Conservation (phyloP, 345 rosid genomes). For the Euphorbia tirucalli region DNA sequence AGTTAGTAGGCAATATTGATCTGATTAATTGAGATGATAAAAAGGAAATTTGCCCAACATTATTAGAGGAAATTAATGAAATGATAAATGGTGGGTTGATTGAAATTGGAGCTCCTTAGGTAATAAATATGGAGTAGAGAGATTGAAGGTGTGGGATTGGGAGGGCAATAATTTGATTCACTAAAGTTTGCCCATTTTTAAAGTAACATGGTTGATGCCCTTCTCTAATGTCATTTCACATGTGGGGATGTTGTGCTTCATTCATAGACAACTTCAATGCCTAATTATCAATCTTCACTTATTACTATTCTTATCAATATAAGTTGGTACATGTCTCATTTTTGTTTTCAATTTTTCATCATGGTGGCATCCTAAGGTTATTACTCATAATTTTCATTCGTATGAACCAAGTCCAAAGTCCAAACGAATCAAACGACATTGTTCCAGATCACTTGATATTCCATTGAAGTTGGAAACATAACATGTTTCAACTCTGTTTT, state of each 20-base stretch:
- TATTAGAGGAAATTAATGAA: neutral
- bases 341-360: neutral
- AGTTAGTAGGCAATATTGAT: no score
- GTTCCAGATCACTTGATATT: no score
- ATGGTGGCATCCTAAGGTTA: neutral
- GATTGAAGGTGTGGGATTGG: neutral
- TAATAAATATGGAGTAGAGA: no score
- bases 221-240: neutral
- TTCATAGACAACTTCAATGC: neutral
- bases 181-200: slow-evolving; percentile 2
- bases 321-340: neutral
- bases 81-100: neutral
- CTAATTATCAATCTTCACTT: neutral
- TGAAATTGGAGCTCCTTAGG: neutral
- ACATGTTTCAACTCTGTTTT: no score
- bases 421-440: no score
- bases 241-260: no score
- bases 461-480: no score
- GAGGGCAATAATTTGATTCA: neutral
- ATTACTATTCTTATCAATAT: neutral
- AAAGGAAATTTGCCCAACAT: neutral
- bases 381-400: no score
- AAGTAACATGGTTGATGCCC: neutral
- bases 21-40: neutral
- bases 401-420: no score